Evolutionary conservation across 805 yeast genomes (phyloP).

Genomic region (Schwanniomyces polymorphus): DNA sequence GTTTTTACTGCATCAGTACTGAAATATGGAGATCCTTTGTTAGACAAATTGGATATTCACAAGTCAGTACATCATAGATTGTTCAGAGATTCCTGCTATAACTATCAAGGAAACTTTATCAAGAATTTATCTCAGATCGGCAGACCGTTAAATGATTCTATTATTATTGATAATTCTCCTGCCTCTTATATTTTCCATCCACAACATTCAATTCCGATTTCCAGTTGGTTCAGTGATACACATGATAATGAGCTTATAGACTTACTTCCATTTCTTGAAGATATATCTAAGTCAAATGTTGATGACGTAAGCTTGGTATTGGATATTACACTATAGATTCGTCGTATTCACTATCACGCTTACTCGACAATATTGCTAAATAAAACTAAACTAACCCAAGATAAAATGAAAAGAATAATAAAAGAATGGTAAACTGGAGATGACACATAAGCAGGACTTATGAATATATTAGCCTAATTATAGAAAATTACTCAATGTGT

Average conservation of each 20-base stretch:
- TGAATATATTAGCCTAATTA: slow-evolving; percentile 3
- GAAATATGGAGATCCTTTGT: slow-evolving; percentile 92
- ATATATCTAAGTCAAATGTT: slow-evolving; percentile 68
- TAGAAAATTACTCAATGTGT: neutral
- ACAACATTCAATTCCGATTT: slow-evolving; percentile 94
- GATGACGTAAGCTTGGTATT: slow-evolving; percentile 84
- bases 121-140: slow-evolving; percentile 94
- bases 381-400: neutral
- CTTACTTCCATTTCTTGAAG: slow-evolving; percentile 86
- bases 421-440: slow-evolving; percentile 1
- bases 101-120: slow-evolving; percentile 91
- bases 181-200: slow-evolving; percentile 98
- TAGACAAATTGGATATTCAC: slow-evolving; percentile 82
- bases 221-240: slow-evolving; percentile 97
- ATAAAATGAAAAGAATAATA: neutral
- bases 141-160: slow-evolving; percentile 79
- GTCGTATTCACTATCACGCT: neutral
- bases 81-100: slow-evolving; percentile 92
- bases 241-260: slow-evolving; percentile 96
- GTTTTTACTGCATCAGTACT: slow-evolving; percentile 96
- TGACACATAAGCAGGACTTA: slow-evolving; percentile 11
- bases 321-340: slow-evolving; percentile 60
- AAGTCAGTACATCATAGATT: slow-evolving; percentile 83
- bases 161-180: slow-evolving; percentile 95
- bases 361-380: neutral